Percentiles rank a stretch among this genome's conserved stretches.
These are phyloP conservation scores for Blastocystis sp. DNA, from an alignment of 352 stramenopile genomes.

Conservation along the genomic window DNA sequence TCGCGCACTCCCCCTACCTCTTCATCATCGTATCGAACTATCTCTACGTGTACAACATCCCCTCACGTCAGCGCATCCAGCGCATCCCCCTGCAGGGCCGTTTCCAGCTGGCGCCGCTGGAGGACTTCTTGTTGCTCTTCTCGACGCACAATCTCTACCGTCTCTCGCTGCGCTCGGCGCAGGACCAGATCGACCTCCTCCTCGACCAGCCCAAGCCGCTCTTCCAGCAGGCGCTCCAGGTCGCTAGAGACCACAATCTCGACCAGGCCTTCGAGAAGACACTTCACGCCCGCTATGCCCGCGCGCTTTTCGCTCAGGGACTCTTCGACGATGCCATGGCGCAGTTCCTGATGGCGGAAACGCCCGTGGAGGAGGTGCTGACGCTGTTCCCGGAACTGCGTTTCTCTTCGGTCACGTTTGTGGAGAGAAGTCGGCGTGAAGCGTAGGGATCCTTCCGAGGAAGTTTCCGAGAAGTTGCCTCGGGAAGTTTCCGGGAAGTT, in stretches of 20 bases:
- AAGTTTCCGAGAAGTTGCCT: no score
- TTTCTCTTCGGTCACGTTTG: not conserved
- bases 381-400: conserved; percentile 64
- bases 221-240: not conserved
- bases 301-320: conserved; percentile 64
- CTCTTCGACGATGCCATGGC: conserved; percentile 64
- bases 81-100: conserved; percentile 22
- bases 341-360: conserved; percentile 64
- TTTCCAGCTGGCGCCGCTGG: not conserved
- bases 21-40: conserved; percentile 37
- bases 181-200: conserved; percentile 37
- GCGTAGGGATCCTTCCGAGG: no score
- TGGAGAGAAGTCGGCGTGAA: no score
- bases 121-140: conserved; percentile 9
- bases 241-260: conserved; percentile 58
- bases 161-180: not conserved
- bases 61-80: not conserved
- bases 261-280: conserved; percentile 63
- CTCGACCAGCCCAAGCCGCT: not conserved
- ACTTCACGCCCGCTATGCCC: conserved; percentile 66
- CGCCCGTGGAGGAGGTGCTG: conserved; percentile 67
- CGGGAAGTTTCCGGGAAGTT: no score
- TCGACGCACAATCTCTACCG: conserved; percentile 6
- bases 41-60: conserved; percentile 44
- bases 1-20: conserved; percentile 4